Base-by-base conservation (phyloP, 2,329 filamentous ascomycete species). In the Ilyonectria sp. region DNA sequence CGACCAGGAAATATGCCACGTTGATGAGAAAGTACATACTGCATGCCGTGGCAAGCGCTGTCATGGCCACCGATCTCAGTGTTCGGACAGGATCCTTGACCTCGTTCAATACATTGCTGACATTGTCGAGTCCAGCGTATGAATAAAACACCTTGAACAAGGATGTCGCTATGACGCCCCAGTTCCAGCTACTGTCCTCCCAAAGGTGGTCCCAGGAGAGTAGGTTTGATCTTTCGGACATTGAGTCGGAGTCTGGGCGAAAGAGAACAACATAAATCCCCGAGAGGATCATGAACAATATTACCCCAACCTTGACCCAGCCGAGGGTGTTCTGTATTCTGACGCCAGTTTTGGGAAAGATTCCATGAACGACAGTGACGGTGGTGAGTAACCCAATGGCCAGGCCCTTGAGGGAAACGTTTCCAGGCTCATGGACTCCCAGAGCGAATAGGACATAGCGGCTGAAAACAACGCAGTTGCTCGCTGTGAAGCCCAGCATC, bases 81-180 rank as follows among this genome's bases (percentile, higher is more conserved):
- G 91, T 93, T 15, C 86, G 82, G 0, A 93, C 86, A 0, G 92
- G 92, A 66, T 93, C 85, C 67, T 89, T 89, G 21, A 93, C 91
- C 76, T 93, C 91, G 74, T 91, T 92, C 57, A 93, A 82, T 4
- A 93, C 91, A 71, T 93, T 91, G 79, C 91, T 92, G 69, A 90
- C 84, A 67, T 93, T 93, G 59, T 85, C 87, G 13, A 92, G 81
- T 0, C 92, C 91, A 0, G 90, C 84, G 63, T 92, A 93, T 0
- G 90, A 91, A 76, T 93, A 93, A 50, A 91, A 89, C 0, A 93
- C 89, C 71, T 91, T 91, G 80, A 91, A 91, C 0, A 93, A 79
- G 0, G 91, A 86, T 0, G 91, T 92, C 0, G 90, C 88, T n/a
- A 93, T 82, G 1, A 88, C 83, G 33, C 90, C 89, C 86, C 90